Conservation (phyloP, 2,329 filamentous ascomycete genomes). For the Xylariaceae sp. region DNA sequence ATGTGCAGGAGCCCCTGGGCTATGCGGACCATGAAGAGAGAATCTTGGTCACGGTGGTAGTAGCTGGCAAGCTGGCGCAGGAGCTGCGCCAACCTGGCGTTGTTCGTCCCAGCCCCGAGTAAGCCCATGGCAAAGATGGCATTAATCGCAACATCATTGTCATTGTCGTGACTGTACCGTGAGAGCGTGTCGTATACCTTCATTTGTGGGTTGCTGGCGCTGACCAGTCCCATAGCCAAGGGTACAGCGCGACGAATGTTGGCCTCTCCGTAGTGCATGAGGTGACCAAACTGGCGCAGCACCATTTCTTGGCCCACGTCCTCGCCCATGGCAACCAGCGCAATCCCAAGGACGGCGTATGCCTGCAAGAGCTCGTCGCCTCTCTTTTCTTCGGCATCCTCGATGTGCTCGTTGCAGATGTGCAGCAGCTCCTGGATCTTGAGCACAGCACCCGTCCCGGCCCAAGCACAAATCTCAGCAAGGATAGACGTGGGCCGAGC, state of each 20-base stretch:
- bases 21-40: constrained; percentile 98
- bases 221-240: constrained; percentile 91
- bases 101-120: constrained; percentile 93
- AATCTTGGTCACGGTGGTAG: constrained; percentile 94
- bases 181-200: constrained; percentile 99
- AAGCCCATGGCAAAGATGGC: constrained; percentile 99
- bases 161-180: constrained; percentile 95
- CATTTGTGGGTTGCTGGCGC: constrained; percentile 98
- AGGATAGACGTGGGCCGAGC: constrained; percentile 91
- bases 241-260: constrained; percentile 97
- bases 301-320: constrained; percentile 99
- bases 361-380: constrained; percentile 92
- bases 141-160: constrained; percentile 96
- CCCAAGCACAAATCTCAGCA: constrained; percentile 95
- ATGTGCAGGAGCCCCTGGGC: constrained; percentile 96
- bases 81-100: constrained; percentile 89
- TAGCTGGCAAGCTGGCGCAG: constrained; percentile 93
- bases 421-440: constrained; percentile 97
- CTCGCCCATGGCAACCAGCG: constrained; percentile 94
- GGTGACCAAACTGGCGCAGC: constrained; percentile 88
- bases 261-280: constrained; percentile 98
- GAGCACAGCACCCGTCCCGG: constrained; percentile 89
- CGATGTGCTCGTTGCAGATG: constrained; percentile 95
- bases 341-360: constrained; percentile 91
- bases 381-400: constrained; percentile 90